Evolutionary conservation across 2,329 filamentous ascomycete genomes (phyloP).

Genomic region (Talaromyces islandicus): DNA sequence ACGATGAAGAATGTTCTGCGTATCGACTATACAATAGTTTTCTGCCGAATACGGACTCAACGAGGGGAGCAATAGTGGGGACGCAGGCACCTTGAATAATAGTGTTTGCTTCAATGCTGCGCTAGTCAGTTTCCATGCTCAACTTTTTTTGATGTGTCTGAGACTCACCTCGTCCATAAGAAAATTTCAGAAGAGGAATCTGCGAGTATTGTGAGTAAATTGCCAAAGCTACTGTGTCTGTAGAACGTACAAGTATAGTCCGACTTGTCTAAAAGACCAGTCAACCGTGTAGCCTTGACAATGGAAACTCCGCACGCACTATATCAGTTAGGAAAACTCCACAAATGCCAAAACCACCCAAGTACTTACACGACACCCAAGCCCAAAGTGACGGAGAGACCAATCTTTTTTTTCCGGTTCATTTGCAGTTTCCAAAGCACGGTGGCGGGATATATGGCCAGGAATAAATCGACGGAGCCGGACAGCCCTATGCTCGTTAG

Average conservation of each 20-base stretch:
- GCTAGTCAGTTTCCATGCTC: neutral
- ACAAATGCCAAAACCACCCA: neutral
- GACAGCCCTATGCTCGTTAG: slow-evolving; percentile 18
- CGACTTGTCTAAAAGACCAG: slow-evolving; percentile 17
- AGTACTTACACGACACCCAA: slow-evolving; percentile 24
- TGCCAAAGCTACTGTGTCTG: neutral
- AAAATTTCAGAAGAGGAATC: slow-evolving; percentile 6
- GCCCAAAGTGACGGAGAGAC: slow-evolving; percentile 21
- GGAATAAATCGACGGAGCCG: slow-evolving; percentile 26
- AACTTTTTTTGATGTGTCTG: neutral
- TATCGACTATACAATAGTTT: slow-evolving; percentile 5
- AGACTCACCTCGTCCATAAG: slow-evolving; percentile 8
- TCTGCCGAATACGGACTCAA: slow-evolving; percentile 8
- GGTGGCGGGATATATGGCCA: slow-evolving; percentile 27
- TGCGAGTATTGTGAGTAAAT: neutral
- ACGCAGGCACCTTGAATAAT: slow-evolving; percentile 12
- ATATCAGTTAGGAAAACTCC: no score
- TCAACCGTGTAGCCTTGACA: slow-evolving; percentile 26
- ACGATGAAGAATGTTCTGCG: neutral
- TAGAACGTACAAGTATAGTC: slow-evolving; percentile 9
- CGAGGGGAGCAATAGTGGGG: slow-evolving; percentile 9
- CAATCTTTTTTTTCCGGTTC: slow-evolving; percentile 23
- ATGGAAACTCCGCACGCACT: no score
- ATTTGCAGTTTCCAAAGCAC: slow-evolving; percentile 29
- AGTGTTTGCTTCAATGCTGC: slow-evolving; percentile 9